A percentile compares a stretch with the other conserved stretches of the same genome.
Evolutionary conservation across 2,329 filamentous ascomycete genomes (phyloP).

Genomic region (Aspergillus eucalypticola): DNA sequence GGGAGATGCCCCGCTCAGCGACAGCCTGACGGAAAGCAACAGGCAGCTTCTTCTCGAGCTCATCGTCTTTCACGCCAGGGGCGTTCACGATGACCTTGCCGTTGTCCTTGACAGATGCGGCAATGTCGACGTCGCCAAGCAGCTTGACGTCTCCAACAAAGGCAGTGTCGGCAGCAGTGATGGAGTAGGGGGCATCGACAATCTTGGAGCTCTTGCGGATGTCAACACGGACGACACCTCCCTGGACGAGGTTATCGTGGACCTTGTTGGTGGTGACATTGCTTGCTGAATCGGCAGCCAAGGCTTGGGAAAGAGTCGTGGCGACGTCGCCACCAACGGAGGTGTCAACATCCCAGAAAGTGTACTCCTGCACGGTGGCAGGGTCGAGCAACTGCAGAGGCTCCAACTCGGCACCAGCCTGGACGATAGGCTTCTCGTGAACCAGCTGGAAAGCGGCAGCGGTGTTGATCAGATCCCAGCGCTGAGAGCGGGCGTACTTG

Average conservation of each 20-base stretch:
- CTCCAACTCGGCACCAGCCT: constrained; percentile 39
- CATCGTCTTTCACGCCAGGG: constrained; percentile 79
- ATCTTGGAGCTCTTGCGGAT: constrained; percentile 79
- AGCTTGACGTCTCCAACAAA: constrained; percentile 79
- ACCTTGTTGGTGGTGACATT: constrained; percentile 62
- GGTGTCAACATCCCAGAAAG: constrained; percentile 88
- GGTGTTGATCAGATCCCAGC: constrained; percentile 58
- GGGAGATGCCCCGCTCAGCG: constrained; percentile 66
- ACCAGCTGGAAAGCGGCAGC: constrained; percentile 49
- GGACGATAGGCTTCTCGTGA: constrained; percentile 43
- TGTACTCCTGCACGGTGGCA: constrained; percentile 72
- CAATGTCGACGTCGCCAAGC: constrained; percentile 73
- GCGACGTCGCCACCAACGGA: constrained; percentile 68
- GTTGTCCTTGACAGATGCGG: constrained; percentile 68
- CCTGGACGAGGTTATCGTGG: constrained; percentile 66
- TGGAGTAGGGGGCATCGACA: constrained; percentile 79
- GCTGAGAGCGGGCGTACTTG: constrained; percentile 79
- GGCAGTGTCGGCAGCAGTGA: constrained; percentile 75
- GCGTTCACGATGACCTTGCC: constrained; percentile 76
- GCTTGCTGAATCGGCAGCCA: constrained; percentile 61
- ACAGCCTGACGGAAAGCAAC: constrained; percentile 69
- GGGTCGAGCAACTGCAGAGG: constrained; percentile 56
- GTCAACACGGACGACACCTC: constrained; percentile 80
- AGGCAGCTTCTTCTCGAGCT: constrained; percentile 82
- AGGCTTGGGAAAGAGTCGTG: constrained; percentile 58